Base-by-base conservation (phyloP, 345 rosid species). In the Carallia brachiata region DNA sequence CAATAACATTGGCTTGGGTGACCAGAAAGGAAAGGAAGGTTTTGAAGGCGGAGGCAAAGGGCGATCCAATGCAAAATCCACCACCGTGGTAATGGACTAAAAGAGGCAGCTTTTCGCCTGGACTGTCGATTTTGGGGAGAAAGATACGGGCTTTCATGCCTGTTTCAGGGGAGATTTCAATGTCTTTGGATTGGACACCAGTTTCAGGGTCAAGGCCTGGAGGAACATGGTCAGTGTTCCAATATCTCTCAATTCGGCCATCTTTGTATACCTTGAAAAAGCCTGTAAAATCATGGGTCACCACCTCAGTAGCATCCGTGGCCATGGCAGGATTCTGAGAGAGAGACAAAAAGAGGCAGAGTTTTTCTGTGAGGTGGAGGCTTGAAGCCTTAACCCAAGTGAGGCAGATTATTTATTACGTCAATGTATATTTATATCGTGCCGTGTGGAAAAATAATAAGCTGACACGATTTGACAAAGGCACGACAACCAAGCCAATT, bases 181-280 rank as follows among this genome's bases (percentile, higher is more conserved):
- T 66, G 55, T 88, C 90, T 71, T 82, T 86, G 80, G 86, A 79
- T 18, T 76, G 62, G 66, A 88, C 84, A 7, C 81, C 81, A 37
- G 88, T 81, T 68, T 60, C 53, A 30, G 71, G 67, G 40, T 88
- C 86, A 5, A 79, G 65, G 23, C 85, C 81, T 6, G 90, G 73
- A 31, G 83, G 78, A 28, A 75, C 68, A 1, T 18, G 68, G 55
- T 70, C 81, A 3, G 83, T 77, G 2, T 83, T 72, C 6, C 17
- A 0, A 4, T 84, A 75, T 44, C 90, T 68, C 58, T 88, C 84
- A n/a, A 90, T 56, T 3, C 80, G 77, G 31, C 92, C 96, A 61
- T 84, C 87, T 76, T 80, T 74, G 85, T 79, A 77, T 12, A 76
- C 72, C 61, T 62, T 76, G 76, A 76, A 76, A 37, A 66, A 67